phyloP scores from a whole-genome alignment of 1,284 basidiomycete genomes.

The Tilletiopsis washingtonensis region DNA sequence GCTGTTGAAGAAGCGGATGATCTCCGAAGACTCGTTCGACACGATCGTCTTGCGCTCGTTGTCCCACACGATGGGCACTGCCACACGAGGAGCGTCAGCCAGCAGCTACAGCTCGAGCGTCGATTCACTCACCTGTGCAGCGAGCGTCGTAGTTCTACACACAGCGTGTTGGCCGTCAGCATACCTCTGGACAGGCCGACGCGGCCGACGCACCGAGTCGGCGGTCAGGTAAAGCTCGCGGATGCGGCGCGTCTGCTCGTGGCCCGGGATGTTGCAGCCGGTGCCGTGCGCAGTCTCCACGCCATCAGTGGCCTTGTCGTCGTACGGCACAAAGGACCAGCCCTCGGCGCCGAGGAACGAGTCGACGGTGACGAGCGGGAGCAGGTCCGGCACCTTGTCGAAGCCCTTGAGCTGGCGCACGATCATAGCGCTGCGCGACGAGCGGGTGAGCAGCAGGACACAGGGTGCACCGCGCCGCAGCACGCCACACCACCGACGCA shows the following conservation, averaged over 20 bases:
- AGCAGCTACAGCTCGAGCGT: too few relatives aligned
- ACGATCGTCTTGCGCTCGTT: slow-evolving; percentile 82
- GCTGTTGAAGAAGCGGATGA: slow-evolving; percentile 81
- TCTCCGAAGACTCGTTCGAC: slow-evolving; percentile 56
- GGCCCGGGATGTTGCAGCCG: slow-evolving; percentile 36
- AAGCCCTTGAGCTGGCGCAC: slow-evolving; percentile 83
- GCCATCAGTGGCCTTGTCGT: slow-evolving; percentile 13
- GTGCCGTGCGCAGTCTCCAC: slow-evolving; percentile 15
- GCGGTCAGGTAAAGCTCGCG: slow-evolving; percentile 77
- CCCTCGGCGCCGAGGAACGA: slow-evolving; percentile 74
- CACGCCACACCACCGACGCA: too few relatives aligned
- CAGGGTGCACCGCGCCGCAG: too few relatives aligned
- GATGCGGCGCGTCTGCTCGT: slow-evolving; percentile 57
- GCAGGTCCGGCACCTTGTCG: slow-evolving; percentile 68
- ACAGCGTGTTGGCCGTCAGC: too few relatives aligned
- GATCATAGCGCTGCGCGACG: slow-evolving; percentile 77
- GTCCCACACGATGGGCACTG: slow-evolving; percentile 81
- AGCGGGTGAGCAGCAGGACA: too few relatives aligned
- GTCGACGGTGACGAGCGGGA: slow-evolving; percentile 56
- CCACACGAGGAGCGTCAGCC: too few relatives aligned
- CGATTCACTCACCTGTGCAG: too few relatives aligned
- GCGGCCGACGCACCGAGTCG: slow-evolving; percentile 54
- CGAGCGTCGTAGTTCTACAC: background rate
- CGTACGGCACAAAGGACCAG: slow-evolving; percentile 68
- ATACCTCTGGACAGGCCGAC: too few relatives aligned